These are phyloP conservation scores for Gamarada debralockiae DNA, from an alignment of 495 filamentous ascomycete genomes.

Conservation along the genomic window DNA sequence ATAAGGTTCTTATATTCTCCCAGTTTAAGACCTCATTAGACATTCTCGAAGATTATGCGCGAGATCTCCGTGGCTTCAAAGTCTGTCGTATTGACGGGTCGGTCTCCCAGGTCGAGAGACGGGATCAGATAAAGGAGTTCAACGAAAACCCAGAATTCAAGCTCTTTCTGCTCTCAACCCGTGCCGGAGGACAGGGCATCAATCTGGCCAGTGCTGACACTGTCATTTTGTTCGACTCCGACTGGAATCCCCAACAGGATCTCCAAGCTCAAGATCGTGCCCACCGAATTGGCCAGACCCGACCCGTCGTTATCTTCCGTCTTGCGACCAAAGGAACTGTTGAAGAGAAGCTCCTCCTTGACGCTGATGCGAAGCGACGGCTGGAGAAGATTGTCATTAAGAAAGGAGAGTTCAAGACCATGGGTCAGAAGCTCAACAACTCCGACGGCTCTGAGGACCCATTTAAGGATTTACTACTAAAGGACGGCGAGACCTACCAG, in stretches of 20 bases:
- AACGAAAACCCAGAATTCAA: slow-evolving; percentile 67
- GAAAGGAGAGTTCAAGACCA: slow-evolving; percentile 71
- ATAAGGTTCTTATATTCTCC: slow-evolving; percentile 94
- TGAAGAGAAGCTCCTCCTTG: slow-evolving; percentile 82
- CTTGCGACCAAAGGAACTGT: slow-evolving; percentile 91
- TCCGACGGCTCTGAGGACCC: slow-evolving; percentile 55
- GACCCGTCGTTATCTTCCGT: slow-evolving; percentile 91
- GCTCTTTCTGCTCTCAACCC: slow-evolving; percentile 83
- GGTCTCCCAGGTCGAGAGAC: slow-evolving; percentile 77
- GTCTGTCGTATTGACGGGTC: slow-evolving; percentile 89
- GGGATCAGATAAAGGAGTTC: slow-evolving; percentile 79
- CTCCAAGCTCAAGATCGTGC: slow-evolving; percentile 93
- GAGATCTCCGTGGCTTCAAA: slow-evolving; percentile 65
- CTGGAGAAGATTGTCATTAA: slow-evolving; percentile 94
- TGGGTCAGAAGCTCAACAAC: slow-evolving; percentile 53
- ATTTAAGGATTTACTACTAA: slow-evolving; percentile 54
- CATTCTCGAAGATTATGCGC: slow-evolving; percentile 82
- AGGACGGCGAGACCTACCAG: slow-evolving; percentile 61
- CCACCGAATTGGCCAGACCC: slow-evolving; percentile 90
- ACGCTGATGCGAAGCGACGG: slow-evolving; percentile 89
- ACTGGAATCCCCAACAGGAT: slow-evolving; percentile 98
- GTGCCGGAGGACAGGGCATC: slow-evolving; percentile 93
- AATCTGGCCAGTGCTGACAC: slow-evolving; percentile 97
- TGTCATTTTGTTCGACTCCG: slow-evolving; percentile 91
- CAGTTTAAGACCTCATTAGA: slow-evolving; percentile 95